Percentiles rank a stretch among this genome's conserved stretches.
Conservation (phyloP, 805 yeast genomes). For the Cyberlindnera subsufficiens region DNA sequence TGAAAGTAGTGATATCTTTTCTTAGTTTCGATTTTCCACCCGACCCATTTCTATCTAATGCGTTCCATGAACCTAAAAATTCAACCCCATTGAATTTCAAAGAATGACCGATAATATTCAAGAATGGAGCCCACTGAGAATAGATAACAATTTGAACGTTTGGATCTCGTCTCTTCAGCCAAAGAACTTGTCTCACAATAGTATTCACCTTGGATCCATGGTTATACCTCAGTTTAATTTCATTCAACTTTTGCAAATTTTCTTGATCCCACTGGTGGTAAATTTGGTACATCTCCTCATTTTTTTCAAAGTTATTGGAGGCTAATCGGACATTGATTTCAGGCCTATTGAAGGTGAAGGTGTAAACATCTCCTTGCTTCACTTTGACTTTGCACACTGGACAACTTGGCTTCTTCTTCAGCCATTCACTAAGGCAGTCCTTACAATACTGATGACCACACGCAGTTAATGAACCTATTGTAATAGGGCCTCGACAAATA, state of each 20-base stretch:
- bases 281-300: slow-evolving; percentile 12
- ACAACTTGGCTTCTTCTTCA: slow-evolving; percentile 49
- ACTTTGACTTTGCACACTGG: slow-evolving; percentile 74
- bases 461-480: slow-evolving; percentile 71
- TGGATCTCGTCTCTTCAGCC: slow-evolving; percentile 48
- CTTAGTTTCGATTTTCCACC: slow-evolving; percentile 1
- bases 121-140: slow-evolving; percentile 82
- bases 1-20: slow-evolving; percentile 51
- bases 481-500: slow-evolving; percentile 69
- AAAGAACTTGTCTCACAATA: slow-evolving; percentile 66
- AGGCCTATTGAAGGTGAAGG: slow-evolving; percentile 56
- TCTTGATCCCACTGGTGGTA: slow-evolving; percentile 33
- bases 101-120: slow-evolving; percentile 62
- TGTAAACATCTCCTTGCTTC: slow-evolving; percentile 49
- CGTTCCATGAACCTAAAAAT: slow-evolving; percentile 44
- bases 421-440: slow-evolving; percentile 76
- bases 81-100: slow-evolving; percentile 51
- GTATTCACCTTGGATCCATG: slow-evolving; percentile 88
- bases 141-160: slow-evolving; percentile 70
- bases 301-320: slow-evolving; percentile 21
- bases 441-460: slow-evolving; percentile 94
- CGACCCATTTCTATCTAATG: slow-evolving; percentile 5
- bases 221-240: slow-evolving; percentile 36
- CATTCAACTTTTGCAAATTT: slow-evolving; percentile 39
- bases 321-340: slow-evolving; percentile 43